These are phyloP conservation scores for Fistulifera pelliculosa DNA, from an alignment of 108 stramenopile genomes.

Conservation along the genomic window DNA sequence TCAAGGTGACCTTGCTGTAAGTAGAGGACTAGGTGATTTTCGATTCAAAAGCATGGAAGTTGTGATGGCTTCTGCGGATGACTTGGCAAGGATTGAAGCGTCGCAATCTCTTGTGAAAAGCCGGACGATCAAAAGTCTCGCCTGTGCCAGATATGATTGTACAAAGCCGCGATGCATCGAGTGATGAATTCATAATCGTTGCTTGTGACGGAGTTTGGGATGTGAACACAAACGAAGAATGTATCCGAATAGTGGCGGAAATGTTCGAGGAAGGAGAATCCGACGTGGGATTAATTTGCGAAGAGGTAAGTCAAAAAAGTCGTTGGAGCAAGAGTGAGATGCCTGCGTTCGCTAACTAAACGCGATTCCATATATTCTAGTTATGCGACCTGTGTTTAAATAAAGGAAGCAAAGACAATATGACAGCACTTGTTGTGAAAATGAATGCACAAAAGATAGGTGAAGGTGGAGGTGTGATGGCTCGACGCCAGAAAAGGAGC, in stretches of 20 bases:
- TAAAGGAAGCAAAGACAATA: slow-evolving; percentile 82
- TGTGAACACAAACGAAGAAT: slow-evolving; percentile 74
- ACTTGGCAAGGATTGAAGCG: background rate
- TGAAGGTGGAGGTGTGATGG: slow-evolving; percentile 50
- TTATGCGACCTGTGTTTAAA: slow-evolving; percentile 48
- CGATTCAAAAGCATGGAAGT: slow-evolving; percentile 49
- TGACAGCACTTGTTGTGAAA: slow-evolving; percentile 68
- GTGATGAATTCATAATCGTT: slow-evolving; percentile 78
- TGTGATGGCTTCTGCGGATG: background rate
- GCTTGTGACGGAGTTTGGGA: slow-evolving; percentile 97
- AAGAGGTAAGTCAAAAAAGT: slow-evolving; percentile 59
- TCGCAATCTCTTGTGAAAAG: slow-evolving; percentile 6
- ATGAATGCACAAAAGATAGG: slow-evolving; percentile 59
- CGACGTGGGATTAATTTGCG: slow-evolving; percentile 68
- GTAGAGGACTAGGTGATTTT: slow-evolving; percentile 85
- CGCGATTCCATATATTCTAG: background rate
- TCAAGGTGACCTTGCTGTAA: slow-evolving; percentile 81
- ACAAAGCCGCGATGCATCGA: slow-evolving; percentile 34
- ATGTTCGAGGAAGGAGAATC: slow-evolving; percentile 70
- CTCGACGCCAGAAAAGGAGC: slow-evolving; percentile 35
- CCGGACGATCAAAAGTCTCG: slow-evolving; percentile 80
- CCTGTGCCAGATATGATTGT: slow-evolving; percentile 69
- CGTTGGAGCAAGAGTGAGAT: background rate
- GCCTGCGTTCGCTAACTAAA: background rate
- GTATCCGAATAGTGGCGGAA: slow-evolving; percentile 64